Evolutionary conservation across 2,329 filamentous ascomycete genomes (phyloP), one percentile per base, ranked within the genome.

Genomic region (Talaromyces funiculosus): DNA sequence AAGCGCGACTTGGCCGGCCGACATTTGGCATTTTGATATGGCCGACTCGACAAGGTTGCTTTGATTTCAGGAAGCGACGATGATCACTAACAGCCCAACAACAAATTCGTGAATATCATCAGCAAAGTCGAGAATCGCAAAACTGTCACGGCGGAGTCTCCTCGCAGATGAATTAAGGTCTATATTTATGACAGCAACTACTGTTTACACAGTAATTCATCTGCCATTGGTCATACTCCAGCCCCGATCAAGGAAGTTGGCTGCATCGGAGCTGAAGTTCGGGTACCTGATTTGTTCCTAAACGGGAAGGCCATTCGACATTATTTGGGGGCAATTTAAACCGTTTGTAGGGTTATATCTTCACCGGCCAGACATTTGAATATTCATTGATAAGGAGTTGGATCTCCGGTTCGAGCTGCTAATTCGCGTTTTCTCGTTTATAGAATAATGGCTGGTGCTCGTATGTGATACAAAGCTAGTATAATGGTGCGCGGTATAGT

Each of bases 1-100:
- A 57, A 57, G 47, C 55, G 31, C 55, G 55, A 16, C 55, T 57
- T 12, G 55, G 55, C 37, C 55, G 55, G 14, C 55, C 55, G 18
- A 57, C 55, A 26, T 57, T 57, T 8, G 55, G 55, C 55, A 57
- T 57, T 8, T 51, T 16, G 37, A 40, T 40, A 40, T 40, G 3
- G 37, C n/a, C 5, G n/a, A 40, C 16, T 40, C n/a, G 37, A 7
- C 4, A n/a, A 20, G 37, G 3, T n/a, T 9, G 29, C 37, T 40
- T 8, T n/a, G 4, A 18, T 40, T 20, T 10, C 37, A 10, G 37
- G 8, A 16, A 38, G n/a, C n/a, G n/a, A 40, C 6, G 37, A 40
- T 18, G 7, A 20, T 20, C n/a, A 8, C n/a, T 14, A n/a, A n/a
- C 1, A 38, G 35, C 14, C 16, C 6, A 40, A 20, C n/a, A 40